Evolutionary conservation across 441 rosid species (phyloP).

Genomic region (Erodium texanum): DNA sequence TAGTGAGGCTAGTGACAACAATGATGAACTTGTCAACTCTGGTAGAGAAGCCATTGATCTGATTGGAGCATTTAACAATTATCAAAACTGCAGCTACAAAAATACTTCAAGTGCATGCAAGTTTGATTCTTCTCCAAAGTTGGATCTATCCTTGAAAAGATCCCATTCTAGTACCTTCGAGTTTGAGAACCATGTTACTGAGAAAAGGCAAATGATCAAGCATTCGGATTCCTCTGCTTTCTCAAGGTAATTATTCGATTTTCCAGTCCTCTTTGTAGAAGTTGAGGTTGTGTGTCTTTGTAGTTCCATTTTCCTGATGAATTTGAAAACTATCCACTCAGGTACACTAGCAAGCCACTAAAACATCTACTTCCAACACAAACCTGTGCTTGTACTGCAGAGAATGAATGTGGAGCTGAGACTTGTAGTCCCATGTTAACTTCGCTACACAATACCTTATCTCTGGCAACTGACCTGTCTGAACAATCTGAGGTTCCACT

Average conservation of each 20-base stretch:
- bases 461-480: too few relatives aligned
- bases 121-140: slow-evolving; percentile 38
- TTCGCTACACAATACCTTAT: too few relatives aligned
- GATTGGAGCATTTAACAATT: slow-evolving; percentile 51
- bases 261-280: not conserved
- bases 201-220: slow-evolving; percentile 40
- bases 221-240: slow-evolving; percentile 81
- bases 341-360: slow-evolving; percentile 46
- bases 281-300: not conserved
- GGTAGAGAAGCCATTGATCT: slow-evolving; percentile 64
- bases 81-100: slow-evolving; percentile 9
- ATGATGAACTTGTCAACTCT: slow-evolving; percentile 19
- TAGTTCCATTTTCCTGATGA: not conserved
- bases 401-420: slow-evolving; percentile 22
- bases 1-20: slow-evolving; percentile 22
- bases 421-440: too few relatives aligned
- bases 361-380: slow-evolving; percentile 32
- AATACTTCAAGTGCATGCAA: slow-evolving; percentile 23
- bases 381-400: slow-evolving; percentile 21
- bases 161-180: slow-evolving; percentile 23
- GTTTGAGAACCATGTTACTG: slow-evolving; percentile 32
- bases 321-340: slow-evolving; percentile 22
- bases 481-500: slow-evolving; percentile 26
- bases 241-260: slow-evolving; percentile 39
- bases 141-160: slow-evolving; percentile 73